A percentile compares a stretch with the other conserved stretches of the same genome.
phyloP scores from a whole-genome alignment of 768 basidiomycete genomes.

The Lactarius hatsudake region DNA sequence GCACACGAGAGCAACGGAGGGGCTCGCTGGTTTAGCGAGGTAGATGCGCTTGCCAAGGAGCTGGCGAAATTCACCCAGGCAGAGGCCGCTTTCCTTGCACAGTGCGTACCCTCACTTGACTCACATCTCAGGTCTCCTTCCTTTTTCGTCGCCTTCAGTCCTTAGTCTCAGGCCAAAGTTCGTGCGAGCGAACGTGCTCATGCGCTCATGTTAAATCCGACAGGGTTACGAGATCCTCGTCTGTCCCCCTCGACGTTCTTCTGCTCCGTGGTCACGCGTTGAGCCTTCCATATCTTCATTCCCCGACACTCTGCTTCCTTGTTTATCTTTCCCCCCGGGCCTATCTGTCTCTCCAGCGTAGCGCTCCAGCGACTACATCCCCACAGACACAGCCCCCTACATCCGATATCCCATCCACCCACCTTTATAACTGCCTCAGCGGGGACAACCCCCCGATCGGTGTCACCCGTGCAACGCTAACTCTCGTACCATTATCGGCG shows the following conservation, averaged over 20 bases:
- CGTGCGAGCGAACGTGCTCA: not conserved
- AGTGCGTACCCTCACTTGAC: conserved; percentile 38
- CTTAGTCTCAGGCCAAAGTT: not conserved
- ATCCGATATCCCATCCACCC: conserved; percentile 52
- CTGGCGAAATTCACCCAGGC: conserved; percentile 49
- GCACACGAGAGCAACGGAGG: conserved; percentile 50
- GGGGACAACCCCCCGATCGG: conserved; percentile 42
- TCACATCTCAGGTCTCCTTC: conserved; percentile 9
- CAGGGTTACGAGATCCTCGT: conserved; percentile 30
- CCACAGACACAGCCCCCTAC: conserved; percentile 22
- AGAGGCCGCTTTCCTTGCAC: conserved; percentile 53
- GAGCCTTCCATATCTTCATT: conserved; percentile 67
- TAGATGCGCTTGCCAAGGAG: conserved; percentile 51
- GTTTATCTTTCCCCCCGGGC: conserved; percentile 64
- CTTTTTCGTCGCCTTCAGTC: conserved; percentile 26
- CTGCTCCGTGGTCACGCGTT: conserved; percentile 63
- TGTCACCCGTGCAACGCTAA: conserved; percentile 53
- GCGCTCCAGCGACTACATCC: conserved; percentile 33
- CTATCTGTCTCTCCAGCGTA: conserved; percentile 62
- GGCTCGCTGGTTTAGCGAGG: conserved; percentile 71
- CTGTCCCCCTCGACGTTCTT: conserved; percentile 67
- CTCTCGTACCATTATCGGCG: conserved; percentile 41
- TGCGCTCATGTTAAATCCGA: not conserved
- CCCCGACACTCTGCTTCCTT: conserved; percentile 70
- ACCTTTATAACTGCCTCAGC: conserved; percentile 47